Evolutionary conservation across 2,329 filamentous ascomycete genomes (phyloP), one percentile per base, ranked within the genome.

Genomic region (Geosmithia putterillii): DNA sequence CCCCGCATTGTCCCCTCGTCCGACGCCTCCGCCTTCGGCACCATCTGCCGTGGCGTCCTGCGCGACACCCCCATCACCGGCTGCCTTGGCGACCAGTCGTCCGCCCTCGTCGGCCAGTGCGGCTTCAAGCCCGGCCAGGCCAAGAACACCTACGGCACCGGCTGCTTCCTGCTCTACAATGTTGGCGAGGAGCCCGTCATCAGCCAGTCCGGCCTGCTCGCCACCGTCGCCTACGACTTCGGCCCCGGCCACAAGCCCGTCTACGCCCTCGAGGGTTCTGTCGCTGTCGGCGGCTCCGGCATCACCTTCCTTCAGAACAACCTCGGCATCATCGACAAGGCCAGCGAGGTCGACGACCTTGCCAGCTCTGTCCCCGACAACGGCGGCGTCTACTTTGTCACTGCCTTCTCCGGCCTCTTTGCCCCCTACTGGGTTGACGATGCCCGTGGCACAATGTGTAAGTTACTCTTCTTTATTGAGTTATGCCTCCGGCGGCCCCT

Each of bases 371-470:
- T 70, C 20, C 58, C 65, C 44, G 81, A 89, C 60, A 88, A 81
- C 49, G 85, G 84, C 46, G 85, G 85, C 10, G 80, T 81, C 52
- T 76, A 84, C 17, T 75, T 89, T 53, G 85, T 89, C 46, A 89
- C 84, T 10, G 85, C 84, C 7, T 89, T 89, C 58, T 84, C 79
- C 58, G 84, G 84, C 41, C 70, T 89, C 3, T 89, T 88, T 57
- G 84, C 84, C 1, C 85, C 85, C 1, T 89, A 89, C 64, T 89
- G 84, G 85, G 84, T 88, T 49, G 84, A 89, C 58, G 83, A 88
- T 63, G 83, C 83, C 2, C 75, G 83, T 54, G 85, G 84, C 45
- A 89, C 84, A 34, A 83, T 86, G 51, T 79, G 40, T 42, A 42
- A 7, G 40, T 17, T 25, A 4, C 25, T 19, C n/a, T n/a, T n/a